Conservation (phyloP, 139 green algal species). For the Chlamydomonas asymmetrica region DNA sequence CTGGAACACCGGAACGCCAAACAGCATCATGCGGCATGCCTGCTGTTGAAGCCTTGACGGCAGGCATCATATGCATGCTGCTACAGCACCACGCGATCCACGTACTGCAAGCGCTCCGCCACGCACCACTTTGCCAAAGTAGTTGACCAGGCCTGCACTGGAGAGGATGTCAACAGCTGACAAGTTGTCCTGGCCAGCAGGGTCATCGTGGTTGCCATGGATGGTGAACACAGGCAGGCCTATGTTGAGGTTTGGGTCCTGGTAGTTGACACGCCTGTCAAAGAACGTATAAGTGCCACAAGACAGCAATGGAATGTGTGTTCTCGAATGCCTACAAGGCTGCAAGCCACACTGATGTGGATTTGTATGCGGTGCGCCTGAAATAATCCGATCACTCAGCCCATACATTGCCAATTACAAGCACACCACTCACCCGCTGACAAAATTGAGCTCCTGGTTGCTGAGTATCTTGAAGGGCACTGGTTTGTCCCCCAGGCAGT, state of each 20-base stretch:
- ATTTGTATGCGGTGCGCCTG: too few species aligned
- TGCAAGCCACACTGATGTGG: too few species aligned
- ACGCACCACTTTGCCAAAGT: conserved; percentile 93
- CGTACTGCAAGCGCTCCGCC: neutral
- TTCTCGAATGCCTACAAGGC: too few species aligned
- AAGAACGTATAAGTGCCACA: too few species aligned
- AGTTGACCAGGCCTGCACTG: conserved; percentile 89
- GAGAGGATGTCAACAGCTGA: conserved; percentile 94
- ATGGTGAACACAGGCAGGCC: conserved; percentile 97
- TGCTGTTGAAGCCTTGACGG: too few species aligned
- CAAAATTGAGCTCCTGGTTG: conserved; percentile 86
- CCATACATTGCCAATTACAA: too few species aligned
- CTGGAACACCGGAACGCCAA: neutral
- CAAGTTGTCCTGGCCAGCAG: conserved; percentile 84
- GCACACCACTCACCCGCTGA: conserved; percentile 51
- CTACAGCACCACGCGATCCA: too few species aligned
- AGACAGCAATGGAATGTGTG: too few species aligned
- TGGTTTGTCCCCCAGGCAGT: conserved; percentile 79
- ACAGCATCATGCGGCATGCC: too few species aligned
- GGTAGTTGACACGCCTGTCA: conserved; percentile 81
- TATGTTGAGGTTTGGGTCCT: conserved; percentile 91
- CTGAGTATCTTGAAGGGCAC: conserved; percentile 81
- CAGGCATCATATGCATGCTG: too few species aligned
- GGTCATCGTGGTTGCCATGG: conserved; percentile 99
- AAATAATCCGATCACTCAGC: too few species aligned